phyloP scores from a whole-genome alignment of 345 rosid species.

The Geranium brycei region DNA sequence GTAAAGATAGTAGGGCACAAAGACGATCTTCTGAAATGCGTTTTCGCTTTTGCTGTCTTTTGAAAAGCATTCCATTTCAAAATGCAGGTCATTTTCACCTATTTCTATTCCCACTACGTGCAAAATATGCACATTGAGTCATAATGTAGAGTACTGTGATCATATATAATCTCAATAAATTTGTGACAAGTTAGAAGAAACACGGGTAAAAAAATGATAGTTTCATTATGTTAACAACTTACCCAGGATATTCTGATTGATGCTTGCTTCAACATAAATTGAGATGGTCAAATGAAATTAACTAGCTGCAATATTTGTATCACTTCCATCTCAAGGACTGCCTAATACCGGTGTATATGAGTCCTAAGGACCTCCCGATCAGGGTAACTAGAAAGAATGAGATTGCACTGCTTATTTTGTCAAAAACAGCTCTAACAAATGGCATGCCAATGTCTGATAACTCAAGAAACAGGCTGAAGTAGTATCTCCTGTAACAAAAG shows the following conservation, averaged over 20 bases:
- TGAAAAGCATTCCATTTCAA: slow-evolving; percentile 13
- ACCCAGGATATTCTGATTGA: not conserved
- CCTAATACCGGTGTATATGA: slow-evolving; percentile 81
- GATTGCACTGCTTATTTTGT: slow-evolving; percentile 61
- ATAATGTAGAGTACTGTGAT: not conserved
- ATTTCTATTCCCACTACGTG: slow-evolving; percentile 21
- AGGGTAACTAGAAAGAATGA: slow-evolving; percentile 76
- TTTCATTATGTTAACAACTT: not conserved
- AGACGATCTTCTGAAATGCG: slow-evolving; percentile 29
- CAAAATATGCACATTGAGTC: not conserved
- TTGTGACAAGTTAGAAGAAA: not conserved
- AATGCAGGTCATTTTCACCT: slow-evolving; percentile 17
- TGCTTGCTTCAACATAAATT: not conserved
- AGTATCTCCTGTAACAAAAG: slow-evolving; percentile 56
- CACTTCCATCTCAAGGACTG: slow-evolving; percentile 85
- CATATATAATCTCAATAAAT: not conserved
- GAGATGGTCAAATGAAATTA: slow-evolving; percentile 7
- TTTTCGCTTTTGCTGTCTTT: slow-evolving; percentile 22
- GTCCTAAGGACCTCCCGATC: slow-evolving; percentile 82
- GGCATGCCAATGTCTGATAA: slow-evolving; percentile 74
- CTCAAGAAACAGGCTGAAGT: slow-evolving; percentile 76
- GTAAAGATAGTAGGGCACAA: slow-evolving; percentile 45
- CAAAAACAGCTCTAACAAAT: slow-evolving; percentile 44
- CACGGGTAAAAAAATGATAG: not conserved
- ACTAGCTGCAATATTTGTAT: slow-evolving; percentile 11